These are phyloP conservation scores for Pelargonium fulgidum DNA, from an alignment of 441 rosid genomes.

Conservation along the genomic window DNA sequence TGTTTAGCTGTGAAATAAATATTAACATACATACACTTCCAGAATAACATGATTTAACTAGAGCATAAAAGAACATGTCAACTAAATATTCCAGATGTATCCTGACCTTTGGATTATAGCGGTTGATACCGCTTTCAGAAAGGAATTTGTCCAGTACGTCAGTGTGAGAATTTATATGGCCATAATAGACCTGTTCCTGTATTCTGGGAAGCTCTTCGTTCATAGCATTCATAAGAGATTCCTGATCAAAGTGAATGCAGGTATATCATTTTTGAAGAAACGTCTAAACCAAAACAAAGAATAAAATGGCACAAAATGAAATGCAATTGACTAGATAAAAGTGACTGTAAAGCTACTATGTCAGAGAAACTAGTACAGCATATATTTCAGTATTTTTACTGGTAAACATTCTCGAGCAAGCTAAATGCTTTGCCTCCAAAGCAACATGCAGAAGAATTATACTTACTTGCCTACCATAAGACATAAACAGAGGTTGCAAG, in stretches of 20 bases:
- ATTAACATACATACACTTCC: background rate
- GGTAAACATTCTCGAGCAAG: background rate
- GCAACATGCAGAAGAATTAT: background rate
- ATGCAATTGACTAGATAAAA: background rate
- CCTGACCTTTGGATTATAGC: conserved; percentile 84
- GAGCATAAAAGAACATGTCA: conserved; percentile 10
- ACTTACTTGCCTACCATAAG: background rate
- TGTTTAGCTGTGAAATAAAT: conserved; percentile 12
- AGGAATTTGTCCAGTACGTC: conserved; percentile 84
- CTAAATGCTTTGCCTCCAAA: background rate
- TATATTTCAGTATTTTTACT: background rate
- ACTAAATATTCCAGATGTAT: conserved; percentile 17
- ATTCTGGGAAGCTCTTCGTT: conserved; percentile 93
- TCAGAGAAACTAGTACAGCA: background rate
- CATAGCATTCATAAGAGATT: conserved; percentile 85
- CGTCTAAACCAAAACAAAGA: conserved; percentile 3
- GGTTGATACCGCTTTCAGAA: conserved; percentile 77
- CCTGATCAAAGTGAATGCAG: conserved; percentile 41
- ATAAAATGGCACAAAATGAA: conserved; percentile 4
- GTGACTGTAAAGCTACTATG: conserved; percentile 9
- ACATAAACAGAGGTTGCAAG: background rate
- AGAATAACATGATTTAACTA: conserved; percentile 6
- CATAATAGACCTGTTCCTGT: conserved; percentile 95
- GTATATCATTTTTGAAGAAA: conserved; percentile 11
- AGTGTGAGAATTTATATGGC: conserved; percentile 76